Base-by-base conservation (phyloP, 371 early-diverging fungal species). In the Astathelohania contejeani region DNA sequence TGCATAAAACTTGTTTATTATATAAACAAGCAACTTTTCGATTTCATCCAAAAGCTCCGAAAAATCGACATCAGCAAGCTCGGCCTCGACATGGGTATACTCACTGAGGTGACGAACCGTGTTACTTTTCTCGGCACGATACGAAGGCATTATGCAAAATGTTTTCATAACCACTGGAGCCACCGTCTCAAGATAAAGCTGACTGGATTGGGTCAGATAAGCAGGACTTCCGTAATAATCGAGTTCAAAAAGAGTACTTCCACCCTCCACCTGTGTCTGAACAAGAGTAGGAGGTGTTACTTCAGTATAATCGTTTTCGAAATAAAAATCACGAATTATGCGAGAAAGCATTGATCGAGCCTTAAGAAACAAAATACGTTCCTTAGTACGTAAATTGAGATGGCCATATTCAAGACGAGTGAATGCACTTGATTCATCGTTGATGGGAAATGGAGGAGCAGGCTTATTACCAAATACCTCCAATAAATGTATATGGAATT, bases 241-340 rank as follows among this genome's bases (percentile, higher is more conserved):
- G 75, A 98, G 82, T 50, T 77, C 77, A 65, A 98, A 98, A 49
- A 98, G 79, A 1, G 95, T 95, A 39, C 84, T 79, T 9, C 99
- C 99, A 63, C 99, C 99, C 78, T 98, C 99, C 20, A 93, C 94
- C 74, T 94, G 93, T 44, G 94, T 96, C 77, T 96, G 93, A n/a
- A 95, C 96, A 84, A 98, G 84, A 66, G 88, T 83, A 19, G 99
- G 99, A 23, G 97, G 94, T 6, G 88, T 94, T 26, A 96, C 85
- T 76, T 98, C 97, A 52, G 78, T 78, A 68, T 86, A 85, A 7
- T 81, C 79, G 29, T 78, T 78, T 44, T 73, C 62, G 38, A 86
- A 83, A 72, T 88, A 96, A 78, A 85, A 86, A 56, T 84, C 84
- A 70, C 97, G 85, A 82, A 93, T 88, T 4, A 85, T 82, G 51